Evolutionary conservation across 2,329 filamentous ascomycete species (phyloP), one percentile per base, ranked within the genome.

Genomic region (Davidsoniella neocaledoniae): DNA sequence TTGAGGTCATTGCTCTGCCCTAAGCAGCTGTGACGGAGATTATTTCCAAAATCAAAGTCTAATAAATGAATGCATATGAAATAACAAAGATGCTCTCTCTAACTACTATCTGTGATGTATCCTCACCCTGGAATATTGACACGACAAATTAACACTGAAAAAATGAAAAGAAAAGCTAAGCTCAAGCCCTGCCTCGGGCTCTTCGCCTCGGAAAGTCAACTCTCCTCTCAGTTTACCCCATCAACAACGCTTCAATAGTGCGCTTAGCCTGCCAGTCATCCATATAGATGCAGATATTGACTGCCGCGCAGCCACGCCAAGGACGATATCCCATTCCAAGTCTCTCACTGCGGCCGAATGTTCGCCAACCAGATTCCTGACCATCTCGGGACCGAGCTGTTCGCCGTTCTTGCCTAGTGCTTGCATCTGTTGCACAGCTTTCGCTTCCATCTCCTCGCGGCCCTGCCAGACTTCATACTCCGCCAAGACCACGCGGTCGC

Each of bases 1-100:
- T 94, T 62, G 86, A 94, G 73, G 84, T 79, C 63, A 83, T 91
- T 69, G 86, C 86, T 51, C 70, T 83, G 50, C 72, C 79, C 55
- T 79, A 65, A 63, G 56, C 21, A 33, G 16, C 17, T 42, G n/a
- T 36, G 25, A 50, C 45, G 46, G 49, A 46, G 43, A 43, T 49
- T 50, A 16, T 25, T 5, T 23, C 21, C 5, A 23, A 5, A 23
- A 23, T 48, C 17, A 43, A 50, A 40, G 40, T 45, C 16, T 36
- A 51, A 38, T 43, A 53, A 50, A 47, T 25, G 26, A 41, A 33
- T 14, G 12, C 45, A 42, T 46, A 26, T 37, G 21, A 43, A 36
- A 29, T 44, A 23, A 19, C 14, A 14, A 12, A 10, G 19, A 26
- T 9, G 12, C 8, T 9, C 29, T 12, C 4, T 10, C 29, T 33